These are phyloP conservation scores for Heliocybe sulcata DNA, from an alignment of 1,284 basidiomycete species.

Conservation along the genomic window DNA sequence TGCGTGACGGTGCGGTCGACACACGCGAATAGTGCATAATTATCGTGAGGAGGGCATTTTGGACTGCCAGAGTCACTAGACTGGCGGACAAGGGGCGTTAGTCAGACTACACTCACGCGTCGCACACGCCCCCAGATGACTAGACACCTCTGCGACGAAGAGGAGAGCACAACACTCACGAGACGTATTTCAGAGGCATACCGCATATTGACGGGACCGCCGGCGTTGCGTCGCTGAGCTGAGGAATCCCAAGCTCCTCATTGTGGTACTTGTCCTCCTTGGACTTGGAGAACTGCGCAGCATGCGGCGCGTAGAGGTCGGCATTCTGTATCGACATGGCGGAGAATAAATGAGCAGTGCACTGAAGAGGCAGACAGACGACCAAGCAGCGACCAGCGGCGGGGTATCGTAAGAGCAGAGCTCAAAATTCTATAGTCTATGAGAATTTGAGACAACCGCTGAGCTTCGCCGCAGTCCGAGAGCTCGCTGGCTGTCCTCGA, in stretches of 20 bases:
- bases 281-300: conserved; percentile 16
- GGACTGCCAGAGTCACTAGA: conserved; percentile 88
- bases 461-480: neutral
- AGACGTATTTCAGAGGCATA: conserved; percentile 73
- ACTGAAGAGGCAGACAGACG: neutral
- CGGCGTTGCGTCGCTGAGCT: conserved; percentile 20
- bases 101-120: neutral
- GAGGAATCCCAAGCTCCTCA: conserved; percentile 37
- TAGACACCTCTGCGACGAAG: neutral
- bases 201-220: conserved; percentile 54
- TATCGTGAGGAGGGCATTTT: conserved; percentile 93
- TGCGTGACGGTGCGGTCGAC: conserved; percentile 62
- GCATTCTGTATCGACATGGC: conserved; percentile 26
- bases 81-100: conserved; percentile 29
- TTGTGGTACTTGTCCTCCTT: conserved; percentile 29
- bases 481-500: neutral
- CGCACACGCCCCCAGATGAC: no score
- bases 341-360: conserved; percentile 10
- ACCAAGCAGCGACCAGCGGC: neutral
- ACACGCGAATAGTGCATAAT: conserved; percentile 96
- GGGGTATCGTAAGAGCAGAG: neutral
- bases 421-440: neutral
- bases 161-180: conserved; percentile 40
- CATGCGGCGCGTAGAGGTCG: conserved; percentile 17
- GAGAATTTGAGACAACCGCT: neutral